These are phyloP conservation scores for Pholiota adiposa DNA, from an alignment of 1,284 basidiomycete genomes.

Conservation along the genomic window DNA sequence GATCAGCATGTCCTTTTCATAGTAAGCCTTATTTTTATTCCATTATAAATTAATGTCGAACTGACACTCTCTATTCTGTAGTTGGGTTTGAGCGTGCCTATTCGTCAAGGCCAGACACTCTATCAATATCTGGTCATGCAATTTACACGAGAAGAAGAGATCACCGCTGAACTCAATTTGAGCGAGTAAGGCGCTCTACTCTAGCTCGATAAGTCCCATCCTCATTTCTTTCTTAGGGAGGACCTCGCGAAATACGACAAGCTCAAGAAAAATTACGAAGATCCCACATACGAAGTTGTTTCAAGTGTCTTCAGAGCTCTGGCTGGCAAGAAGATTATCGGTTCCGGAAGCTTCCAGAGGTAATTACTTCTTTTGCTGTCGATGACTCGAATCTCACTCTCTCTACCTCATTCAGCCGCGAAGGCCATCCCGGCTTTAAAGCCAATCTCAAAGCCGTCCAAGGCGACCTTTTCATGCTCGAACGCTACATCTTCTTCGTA, in stretches of 20 bases:
- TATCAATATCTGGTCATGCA: conserved; percentile 99
- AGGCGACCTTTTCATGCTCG: conserved; percentile 97
- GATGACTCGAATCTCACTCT: conserved; percentile 1
- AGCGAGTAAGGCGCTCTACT: conserved; percentile 68
- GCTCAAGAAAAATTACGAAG: conserved; percentile 90
- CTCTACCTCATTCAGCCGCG: conserved; percentile 50
- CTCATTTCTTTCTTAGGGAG: conserved; percentile 48
- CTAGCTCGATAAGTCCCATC: too few species aligned
- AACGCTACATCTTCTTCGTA: conserved; percentile 98
- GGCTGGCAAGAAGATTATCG: conserved; percentile 90
- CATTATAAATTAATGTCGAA: neutral
- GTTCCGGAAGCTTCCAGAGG: conserved; percentile 87
- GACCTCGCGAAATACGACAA: conserved; percentile 79
- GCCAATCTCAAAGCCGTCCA: conserved; percentile 98
- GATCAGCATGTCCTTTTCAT: conserved; percentile 97
- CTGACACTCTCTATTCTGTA: conserved; percentile 36
- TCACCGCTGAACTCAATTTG: conserved; percentile 95
- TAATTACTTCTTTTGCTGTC: conserved; percentile 34
- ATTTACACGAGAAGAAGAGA: conserved; percentile 96
- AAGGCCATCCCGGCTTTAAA: conserved; percentile 85
- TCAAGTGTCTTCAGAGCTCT: conserved; percentile 94
- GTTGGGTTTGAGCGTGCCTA: conserved; percentile 90
- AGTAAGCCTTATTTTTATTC: conserved; percentile 48
- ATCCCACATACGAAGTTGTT: conserved; percentile 94
- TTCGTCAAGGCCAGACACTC: conserved; percentile 97